Conservation (phyloP, 805 yeast genomes). For the Saccharomycopsis sp. region DNA sequence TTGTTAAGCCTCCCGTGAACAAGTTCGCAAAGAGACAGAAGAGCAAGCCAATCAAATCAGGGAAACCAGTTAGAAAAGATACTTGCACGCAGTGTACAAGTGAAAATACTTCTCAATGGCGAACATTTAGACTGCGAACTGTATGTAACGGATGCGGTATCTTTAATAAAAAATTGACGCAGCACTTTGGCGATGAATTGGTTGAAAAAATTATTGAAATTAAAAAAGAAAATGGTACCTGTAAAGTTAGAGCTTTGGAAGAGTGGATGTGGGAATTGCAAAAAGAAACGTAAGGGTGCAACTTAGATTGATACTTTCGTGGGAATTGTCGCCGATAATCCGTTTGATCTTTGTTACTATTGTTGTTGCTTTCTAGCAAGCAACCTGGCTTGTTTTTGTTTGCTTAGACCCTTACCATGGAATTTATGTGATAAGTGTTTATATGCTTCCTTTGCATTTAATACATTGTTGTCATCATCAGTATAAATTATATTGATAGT, state of each 20-base stretch:
- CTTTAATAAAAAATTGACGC: slow-evolving; percentile 8
- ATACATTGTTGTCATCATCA: slow-evolving; percentile 41
- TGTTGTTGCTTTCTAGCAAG: too few species aligned
- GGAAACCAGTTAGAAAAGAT: slow-evolving; percentile 1
- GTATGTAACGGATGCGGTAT: slow-evolving; percentile 17
- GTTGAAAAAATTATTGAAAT: slow-evolving; percentile 6
- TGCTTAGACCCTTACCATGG: slow-evolving; percentile 35
- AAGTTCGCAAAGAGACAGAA: not conserved
- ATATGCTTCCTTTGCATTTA: slow-evolving; percentile 48
- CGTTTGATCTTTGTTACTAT: not conserved
- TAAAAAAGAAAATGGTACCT: slow-evolving; percentile 6
- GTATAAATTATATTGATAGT: slow-evolving; percentile 39
- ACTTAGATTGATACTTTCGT: not conserved
- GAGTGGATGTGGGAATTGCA: not conserved
- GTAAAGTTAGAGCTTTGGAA: slow-evolving; percentile 2
- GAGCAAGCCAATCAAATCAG: too few species aligned
- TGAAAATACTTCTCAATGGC: slow-evolving; percentile 13
- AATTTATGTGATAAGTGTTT: slow-evolving; percentile 50
- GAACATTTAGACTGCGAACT: slow-evolving; percentile 5
- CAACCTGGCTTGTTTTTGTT: slow-evolving; percentile 17
- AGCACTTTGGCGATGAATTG: slow-evolving; percentile 1
- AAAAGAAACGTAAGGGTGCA: not conserved
- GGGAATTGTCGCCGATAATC: not conserved
- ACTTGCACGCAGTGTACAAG: slow-evolving; percentile 8
- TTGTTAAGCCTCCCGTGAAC: not conserved